Percentiles rank a stretch among this genome's conserved stretches.
These are phyloP conservation scores for Suhomyces anneliseae DNA, from an alignment of 1,139 yeast genomes.

Conservation along the genomic window DNA sequence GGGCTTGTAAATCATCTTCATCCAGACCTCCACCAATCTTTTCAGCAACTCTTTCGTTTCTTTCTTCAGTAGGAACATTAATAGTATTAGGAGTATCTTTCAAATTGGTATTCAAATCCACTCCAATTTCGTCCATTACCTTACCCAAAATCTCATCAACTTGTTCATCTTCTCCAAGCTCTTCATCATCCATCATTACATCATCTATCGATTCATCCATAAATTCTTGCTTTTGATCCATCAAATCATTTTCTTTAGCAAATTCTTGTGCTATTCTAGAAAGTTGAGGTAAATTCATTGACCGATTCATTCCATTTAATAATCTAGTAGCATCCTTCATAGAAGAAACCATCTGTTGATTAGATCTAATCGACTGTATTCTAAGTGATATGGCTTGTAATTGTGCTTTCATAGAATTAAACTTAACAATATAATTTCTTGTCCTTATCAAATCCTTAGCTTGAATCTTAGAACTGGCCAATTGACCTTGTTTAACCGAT, in stretches of 20 bases:
- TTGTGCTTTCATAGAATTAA: constrained; percentile 92
- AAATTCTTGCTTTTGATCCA: constrained; percentile 98
- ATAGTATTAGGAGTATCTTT: constrained; percentile 66
- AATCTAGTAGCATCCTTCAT: constrained; percentile 95
- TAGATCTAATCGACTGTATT: constrained; percentile 85
- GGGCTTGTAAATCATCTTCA: constrained; percentile 87
- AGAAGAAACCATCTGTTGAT: constrained; percentile 92
- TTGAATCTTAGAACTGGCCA: constrained; percentile 87
- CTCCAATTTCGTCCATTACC: constrained; percentile 94
- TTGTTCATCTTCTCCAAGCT: constrained; percentile 72
- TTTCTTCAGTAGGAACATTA: constrained; percentile 27
- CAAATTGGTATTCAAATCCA: constrained; percentile 71
- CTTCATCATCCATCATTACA: constrained; percentile 81
- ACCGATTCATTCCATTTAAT: constrained; percentile 80
- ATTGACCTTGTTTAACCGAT: constrained; percentile 87
- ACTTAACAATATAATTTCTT: constrained; percentile 76
- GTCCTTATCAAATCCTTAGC: constrained; percentile 95
- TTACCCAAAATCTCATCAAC: constrained; percentile 89
- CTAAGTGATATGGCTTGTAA: constrained; percentile 90
- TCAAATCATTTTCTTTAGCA: constrained; percentile 88
- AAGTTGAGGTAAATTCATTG: constrained; percentile 87
- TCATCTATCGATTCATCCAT: constrained; percentile 98
- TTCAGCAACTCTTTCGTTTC: constrained; percentile 46
- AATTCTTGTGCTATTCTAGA: constrained; percentile 93
- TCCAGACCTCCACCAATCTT: constrained; percentile 40